Evolutionary conservation across 2,329 filamentous ascomycete species (phyloP).

Genomic region (Fusarium sororula): DNA sequence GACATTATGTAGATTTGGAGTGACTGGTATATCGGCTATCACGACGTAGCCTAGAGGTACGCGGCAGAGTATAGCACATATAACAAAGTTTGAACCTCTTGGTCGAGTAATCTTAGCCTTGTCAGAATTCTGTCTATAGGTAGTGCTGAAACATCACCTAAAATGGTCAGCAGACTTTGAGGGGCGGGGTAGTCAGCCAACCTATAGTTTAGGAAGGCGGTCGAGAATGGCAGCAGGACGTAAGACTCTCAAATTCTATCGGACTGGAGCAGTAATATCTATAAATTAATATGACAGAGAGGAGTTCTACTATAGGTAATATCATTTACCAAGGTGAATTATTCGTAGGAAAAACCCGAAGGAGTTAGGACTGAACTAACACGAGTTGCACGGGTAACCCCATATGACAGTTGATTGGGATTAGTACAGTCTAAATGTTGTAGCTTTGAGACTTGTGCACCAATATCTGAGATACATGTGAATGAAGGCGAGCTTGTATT

Average conservation of each 20-base stretch:
- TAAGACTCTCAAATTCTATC: rapidly evolving
- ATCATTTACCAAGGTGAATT: no score
- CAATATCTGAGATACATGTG: rapidly evolving
- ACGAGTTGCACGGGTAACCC: rapidly evolving
- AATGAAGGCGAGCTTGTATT: not conserved
- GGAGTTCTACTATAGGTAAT: no score
- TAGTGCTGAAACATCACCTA: rapidly evolving
- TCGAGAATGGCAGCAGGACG: not conserved
- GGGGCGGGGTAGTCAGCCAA: not conserved
- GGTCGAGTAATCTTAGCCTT: rapidly evolving
- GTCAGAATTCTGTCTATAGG: not conserved
- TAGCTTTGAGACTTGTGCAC: rapidly evolving
- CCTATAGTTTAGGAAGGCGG: not conserved
- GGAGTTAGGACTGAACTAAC: not conserved
- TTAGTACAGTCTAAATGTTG: no score
- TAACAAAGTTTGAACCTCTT: rapidly evolving
- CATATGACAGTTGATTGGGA: rapidly evolving
- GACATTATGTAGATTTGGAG: not conserved
- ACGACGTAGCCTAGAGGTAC: rapidly evolving
- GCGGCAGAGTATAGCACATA: rapidly evolving
- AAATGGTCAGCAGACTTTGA: not conserved
- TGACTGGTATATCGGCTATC: not conserved
- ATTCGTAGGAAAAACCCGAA: rapidly evolving
- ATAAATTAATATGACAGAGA: not conserved
- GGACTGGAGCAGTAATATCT: not conserved